Conservation (phyloP, 2,329 filamentous ascomycete species). For the Apiospora arundinis region DNA sequence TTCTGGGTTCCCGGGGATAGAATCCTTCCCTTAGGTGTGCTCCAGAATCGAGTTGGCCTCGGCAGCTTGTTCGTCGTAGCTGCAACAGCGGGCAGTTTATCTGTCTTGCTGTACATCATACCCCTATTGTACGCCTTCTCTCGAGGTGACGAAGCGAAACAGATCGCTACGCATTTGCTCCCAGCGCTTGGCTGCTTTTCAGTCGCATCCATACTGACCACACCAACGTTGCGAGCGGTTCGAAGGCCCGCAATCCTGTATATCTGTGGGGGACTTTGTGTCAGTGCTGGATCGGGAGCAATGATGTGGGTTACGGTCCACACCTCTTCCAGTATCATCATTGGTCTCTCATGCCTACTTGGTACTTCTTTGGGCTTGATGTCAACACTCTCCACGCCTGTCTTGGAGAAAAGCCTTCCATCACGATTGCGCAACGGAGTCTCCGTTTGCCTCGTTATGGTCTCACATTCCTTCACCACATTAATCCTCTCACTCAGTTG, state of each 20-base stretch:
- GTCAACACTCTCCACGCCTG: neutral
- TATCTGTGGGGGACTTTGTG: neutral
- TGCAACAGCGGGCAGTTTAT: neutral
- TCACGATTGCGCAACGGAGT: neutral
- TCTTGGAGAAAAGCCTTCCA: neutral
- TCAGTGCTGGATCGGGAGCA: constrained; percentile 7
- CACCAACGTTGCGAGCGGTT: neutral
- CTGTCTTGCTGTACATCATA: neutral
- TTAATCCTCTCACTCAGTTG: neutral
- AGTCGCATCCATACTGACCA: neutral
- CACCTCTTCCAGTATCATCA: neutral
- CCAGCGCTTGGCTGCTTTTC: neutral
- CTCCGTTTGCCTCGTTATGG: neutral
- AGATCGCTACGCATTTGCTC: neutral
- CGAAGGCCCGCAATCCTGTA: constrained; percentile 2
- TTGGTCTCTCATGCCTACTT: neutral
- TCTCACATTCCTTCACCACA: neutral
- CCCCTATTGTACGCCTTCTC: neutral
- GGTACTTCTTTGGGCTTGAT: constrained; percentile 2
- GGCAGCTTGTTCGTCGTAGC: neutral
- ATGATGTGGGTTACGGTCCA: neutral
- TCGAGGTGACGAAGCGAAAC: neutral
- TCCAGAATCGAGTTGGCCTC: neutral
- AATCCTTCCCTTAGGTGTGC: neutral
- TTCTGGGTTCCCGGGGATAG: neutral